Conservation (phyloP, 495 filamentous ascomycete species). For the Penicillium simplicissimum region DNA sequence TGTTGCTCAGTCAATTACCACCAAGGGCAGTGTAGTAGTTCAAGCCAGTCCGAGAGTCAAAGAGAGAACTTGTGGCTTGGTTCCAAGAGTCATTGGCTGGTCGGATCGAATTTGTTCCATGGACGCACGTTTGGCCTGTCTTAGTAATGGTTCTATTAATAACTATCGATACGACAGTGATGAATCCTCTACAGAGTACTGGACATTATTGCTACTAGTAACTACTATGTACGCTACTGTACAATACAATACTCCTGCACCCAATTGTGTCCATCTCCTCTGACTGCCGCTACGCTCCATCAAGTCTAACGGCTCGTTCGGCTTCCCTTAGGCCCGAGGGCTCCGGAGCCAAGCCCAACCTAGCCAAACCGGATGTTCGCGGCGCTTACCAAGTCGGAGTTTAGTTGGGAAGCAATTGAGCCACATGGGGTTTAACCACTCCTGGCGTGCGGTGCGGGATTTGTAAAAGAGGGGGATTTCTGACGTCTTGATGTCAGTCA, state of each 20-base stretch:
- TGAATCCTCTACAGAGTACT: not conserved
- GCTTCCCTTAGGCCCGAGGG: not conserved
- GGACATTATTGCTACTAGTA: not conserved
- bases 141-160: not conserved
- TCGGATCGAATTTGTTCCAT: not conserved
- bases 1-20: too few species aligned
- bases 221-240: not conserved
- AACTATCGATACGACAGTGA: not conserved
- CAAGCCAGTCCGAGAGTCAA: too few species aligned
- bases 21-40: too few species aligned
- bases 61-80: too few species aligned
- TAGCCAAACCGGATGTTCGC: constrained; percentile 1
- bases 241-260: not conserved
- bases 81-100: not conserved
- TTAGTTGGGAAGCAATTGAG: not conserved
- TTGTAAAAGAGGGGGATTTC: not conserved
- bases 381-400: not conserved
- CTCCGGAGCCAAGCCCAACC: not conserved
- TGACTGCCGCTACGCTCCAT: not conserved
- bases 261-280: not conserved
- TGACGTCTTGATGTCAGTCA: not conserved
- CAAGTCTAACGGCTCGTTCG: not conserved
- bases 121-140: constrained; percentile 1
- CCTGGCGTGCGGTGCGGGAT: not conserved
- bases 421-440: not conserved